Percentiles rank a stretch among this genome's conserved stretches.
Evolutionary conservation across 352 stramenopile genomes (phyloP).

Genomic region (Globisporangium echinulatum): DNA sequence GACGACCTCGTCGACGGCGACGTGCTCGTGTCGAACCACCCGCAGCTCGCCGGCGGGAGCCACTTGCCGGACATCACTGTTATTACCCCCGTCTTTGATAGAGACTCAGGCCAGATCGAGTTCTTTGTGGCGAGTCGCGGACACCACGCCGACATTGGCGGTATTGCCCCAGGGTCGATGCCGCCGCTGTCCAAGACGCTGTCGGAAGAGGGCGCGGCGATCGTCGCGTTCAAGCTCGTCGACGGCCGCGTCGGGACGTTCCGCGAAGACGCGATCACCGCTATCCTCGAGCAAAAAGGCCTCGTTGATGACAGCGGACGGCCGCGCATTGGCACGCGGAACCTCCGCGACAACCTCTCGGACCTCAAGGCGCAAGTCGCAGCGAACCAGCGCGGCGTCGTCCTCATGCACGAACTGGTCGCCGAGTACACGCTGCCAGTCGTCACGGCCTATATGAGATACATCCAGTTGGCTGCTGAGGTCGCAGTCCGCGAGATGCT

Average conservation of each 20-base stretch:
- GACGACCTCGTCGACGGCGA: slow-evolving; percentile 94
- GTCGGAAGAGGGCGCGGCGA: slow-evolving; percentile 97
- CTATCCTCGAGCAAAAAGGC: slow-evolving; percentile 92
- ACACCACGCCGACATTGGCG: slow-evolving; percentile 98
- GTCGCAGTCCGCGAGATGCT: slow-evolving; percentile 95
- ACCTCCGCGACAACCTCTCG: slow-evolving; percentile 96
- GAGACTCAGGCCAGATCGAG: slow-evolving; percentile 85
- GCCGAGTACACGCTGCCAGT: slow-evolving; percentile 92
- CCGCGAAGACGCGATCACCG: slow-evolving; percentile 94
- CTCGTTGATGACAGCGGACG: slow-evolving; percentile 76
- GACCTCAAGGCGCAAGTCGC: slow-evolving; percentile 97
- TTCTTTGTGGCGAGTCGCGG: slow-evolving; percentile 98
- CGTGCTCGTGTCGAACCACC: slow-evolving; percentile 98
- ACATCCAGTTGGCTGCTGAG: slow-evolving; percentile 96
- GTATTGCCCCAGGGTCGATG: slow-evolving; percentile 95
- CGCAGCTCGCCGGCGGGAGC: slow-evolving; percentile 94
- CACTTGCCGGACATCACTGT: slow-evolving; percentile 99
- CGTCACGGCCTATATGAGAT: slow-evolving; percentile 98
- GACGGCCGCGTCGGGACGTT: slow-evolving; percentile 91
- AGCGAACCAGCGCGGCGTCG: slow-evolving; percentile 95
- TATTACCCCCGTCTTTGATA: slow-evolving; percentile 98
- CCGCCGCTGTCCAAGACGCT: slow-evolving; percentile 93
- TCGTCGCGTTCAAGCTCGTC: slow-evolving; percentile 99
- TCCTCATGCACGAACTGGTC: slow-evolving; percentile 93
- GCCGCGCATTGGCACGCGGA: slow-evolving; percentile 90